Evolutionary conservation across 2,329 filamentous ascomycete species (phyloP).

Genomic region (Davidsoniella eucalypti): DNA sequence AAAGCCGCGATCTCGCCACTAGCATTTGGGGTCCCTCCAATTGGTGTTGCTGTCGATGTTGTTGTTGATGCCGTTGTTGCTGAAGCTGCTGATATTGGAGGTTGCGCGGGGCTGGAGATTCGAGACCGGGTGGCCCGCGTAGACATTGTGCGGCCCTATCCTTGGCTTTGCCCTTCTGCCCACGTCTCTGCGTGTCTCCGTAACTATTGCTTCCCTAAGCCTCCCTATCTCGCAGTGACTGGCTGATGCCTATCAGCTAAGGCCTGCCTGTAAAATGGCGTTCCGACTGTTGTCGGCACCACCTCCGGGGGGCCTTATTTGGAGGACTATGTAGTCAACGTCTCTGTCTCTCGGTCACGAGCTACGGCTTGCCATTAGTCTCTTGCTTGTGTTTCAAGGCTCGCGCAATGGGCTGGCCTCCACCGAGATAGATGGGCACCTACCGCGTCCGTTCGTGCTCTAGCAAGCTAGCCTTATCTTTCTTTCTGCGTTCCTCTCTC

Average conservation of each 20-base stretch:
- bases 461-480: too few relatives aligned
- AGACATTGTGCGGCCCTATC: constrained; percentile 2
- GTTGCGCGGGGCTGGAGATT: constrained; percentile 6
- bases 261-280: background rate
- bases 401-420: too few relatives aligned
- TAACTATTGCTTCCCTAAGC: background rate
- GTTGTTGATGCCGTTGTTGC: too few relatives aligned
- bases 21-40: constrained; percentile 20
- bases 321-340: background rate
- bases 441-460: constrained; percentile 1
- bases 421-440: background rate
- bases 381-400: too few relatives aligned
- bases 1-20: constrained; percentile 16
- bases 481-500: too few relatives aligned
- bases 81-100: too few relatives aligned
- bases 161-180: background rate
- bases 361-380: background rate
- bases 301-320: background rate
- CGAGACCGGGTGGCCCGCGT: constrained; percentile 10
- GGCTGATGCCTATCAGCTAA: background rate
- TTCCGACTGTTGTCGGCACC: too few relatives aligned
- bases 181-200: background rate
- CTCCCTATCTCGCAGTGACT: too few relatives aligned
- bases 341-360: background rate
- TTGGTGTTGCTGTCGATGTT: background rate